Evolutionary conservation across 768 basidiomycete genomes (phyloP).

Genomic region (Coprinellus micaceus): DNA sequence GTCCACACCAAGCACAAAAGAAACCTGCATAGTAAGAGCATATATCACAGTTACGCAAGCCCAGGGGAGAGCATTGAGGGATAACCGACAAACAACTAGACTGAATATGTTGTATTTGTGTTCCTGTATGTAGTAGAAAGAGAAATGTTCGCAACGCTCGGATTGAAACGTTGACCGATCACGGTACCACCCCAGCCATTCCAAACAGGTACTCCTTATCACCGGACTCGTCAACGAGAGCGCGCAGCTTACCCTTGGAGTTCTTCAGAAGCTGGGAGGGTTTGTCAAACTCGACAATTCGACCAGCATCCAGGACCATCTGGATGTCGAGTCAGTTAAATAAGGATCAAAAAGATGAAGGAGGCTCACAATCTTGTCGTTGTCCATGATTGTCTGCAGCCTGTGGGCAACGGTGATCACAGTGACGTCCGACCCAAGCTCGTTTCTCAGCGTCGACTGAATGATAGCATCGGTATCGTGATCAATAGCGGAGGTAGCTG

Average conservation of each 20-base stretch:
- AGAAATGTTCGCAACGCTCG: no score
- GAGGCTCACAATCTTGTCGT: slow-evolving; percentile 43
- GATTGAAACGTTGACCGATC: no score
- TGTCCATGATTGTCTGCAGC: slow-evolving; percentile 61
- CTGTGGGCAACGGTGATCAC: slow-evolving; percentile 66
- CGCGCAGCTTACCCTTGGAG: slow-evolving; percentile 44
- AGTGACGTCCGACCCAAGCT: slow-evolving; percentile 55
- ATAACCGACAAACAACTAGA: no score
- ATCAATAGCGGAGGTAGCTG: slow-evolving; percentile 45
- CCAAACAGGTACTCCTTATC: slow-evolving; percentile 47
- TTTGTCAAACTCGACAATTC: slow-evolving; percentile 48
- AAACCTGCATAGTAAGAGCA: no score
- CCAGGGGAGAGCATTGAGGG: no score
- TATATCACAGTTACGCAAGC: no score
- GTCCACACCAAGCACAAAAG: no score
- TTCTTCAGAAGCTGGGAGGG: slow-evolving; percentile 51
- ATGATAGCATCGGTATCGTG: slow-evolving; percentile 63
- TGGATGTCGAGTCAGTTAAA: neutral
- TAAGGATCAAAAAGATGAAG: neutral
- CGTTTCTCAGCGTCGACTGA: slow-evolving; percentile 62
- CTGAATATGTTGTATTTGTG: no score
- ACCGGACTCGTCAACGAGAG: slow-evolving; percentile 57
- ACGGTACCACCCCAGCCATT: slow-evolving; percentile 29
- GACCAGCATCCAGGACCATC: slow-evolving; percentile 19
- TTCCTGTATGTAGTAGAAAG: no score